Percentiles rank a stretch among this genome's conserved stretches.
These are phyloP conservation scores for Xenoacremonium recifei DNA, from an alignment of 2,329 filamentous ascomycete genomes.

Conservation along the genomic window DNA sequence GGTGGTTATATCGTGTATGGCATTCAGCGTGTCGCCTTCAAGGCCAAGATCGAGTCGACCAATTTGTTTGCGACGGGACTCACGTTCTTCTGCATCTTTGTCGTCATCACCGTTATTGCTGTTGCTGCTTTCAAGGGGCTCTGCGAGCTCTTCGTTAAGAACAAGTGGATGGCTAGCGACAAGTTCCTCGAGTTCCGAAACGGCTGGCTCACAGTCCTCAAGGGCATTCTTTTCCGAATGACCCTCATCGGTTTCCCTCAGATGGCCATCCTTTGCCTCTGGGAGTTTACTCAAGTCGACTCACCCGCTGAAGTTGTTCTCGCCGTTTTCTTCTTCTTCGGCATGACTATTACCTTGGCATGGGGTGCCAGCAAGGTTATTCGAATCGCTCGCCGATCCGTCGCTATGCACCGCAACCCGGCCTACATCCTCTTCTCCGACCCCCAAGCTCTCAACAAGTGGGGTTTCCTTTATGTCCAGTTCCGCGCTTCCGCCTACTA, in stretches of 20 bases:
- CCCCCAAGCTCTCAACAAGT: conserved; percentile 91
- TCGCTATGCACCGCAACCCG: conserved; percentile 90
- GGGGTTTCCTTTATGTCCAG: conserved; percentile 96
- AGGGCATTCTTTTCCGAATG: conserved; percentile 90
- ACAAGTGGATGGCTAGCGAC: conserved; percentile 76
- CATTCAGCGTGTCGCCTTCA: conserved; percentile 87
- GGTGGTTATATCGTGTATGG: conserved; percentile 68
- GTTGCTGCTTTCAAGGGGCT: conserved; percentile 78
- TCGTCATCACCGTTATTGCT: conserved; percentile 68
- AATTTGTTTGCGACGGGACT: conserved; percentile 94
- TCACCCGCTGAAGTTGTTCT: conserved; percentile 84
- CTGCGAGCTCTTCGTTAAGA: conserved; percentile 73
- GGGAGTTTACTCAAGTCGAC: conserved; percentile 87
- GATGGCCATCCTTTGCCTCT: conserved; percentile 85
- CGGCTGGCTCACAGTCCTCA: conserved; percentile 88
- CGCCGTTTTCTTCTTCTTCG: conserved; percentile 84
- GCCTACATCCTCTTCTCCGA: conserved; percentile 97
- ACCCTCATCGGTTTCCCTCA: conserved; percentile 89
- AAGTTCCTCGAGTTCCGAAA: conserved; percentile 93
- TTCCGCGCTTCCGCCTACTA: conserved; percentile 96
- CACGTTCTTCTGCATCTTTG: conserved; percentile 83
- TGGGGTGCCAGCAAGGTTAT: conserved; percentile 93
- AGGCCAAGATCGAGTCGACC: conserved; percentile 78
- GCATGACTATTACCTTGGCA: conserved; percentile 71
- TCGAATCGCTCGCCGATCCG: conserved; percentile 81